These are phyloP conservation scores for Eruca vesicaria DNA, from an alignment of 441 rosid species.

Conservation along the genomic window DNA sequence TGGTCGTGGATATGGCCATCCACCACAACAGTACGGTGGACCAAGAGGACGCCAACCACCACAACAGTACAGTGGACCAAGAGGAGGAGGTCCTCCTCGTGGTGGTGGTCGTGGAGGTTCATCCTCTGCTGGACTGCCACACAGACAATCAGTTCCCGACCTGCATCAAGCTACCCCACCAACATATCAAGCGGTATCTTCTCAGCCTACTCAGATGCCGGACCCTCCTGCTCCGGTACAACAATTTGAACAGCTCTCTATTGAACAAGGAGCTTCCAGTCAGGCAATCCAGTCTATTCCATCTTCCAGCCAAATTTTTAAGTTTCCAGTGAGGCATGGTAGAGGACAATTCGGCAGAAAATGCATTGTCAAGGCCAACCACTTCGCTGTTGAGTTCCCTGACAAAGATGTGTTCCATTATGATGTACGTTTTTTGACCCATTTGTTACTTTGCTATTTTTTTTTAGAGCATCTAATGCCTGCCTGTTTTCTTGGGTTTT, in stretches of 20 bases:
- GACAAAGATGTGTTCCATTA: constrained; percentile 96
- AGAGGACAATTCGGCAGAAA: constrained; percentile 59
- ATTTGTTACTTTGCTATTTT: neutral
- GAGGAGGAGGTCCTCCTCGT: constrained; percentile 40
- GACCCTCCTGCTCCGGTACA: constrained; percentile 43
- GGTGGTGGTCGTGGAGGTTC: constrained; percentile 57
- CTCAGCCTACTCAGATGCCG: constrained; percentile 32
- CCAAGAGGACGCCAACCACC: too few relatives aligned
- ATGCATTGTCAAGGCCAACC: constrained; percentile 92
- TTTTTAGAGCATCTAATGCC: neutral
- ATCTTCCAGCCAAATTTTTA: constrained; percentile 69
- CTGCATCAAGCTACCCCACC: constrained; percentile 94
- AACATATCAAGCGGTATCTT: constrained; percentile 52
- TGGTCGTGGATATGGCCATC: constrained; percentile 26
- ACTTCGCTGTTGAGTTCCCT: constrained; percentile 87
- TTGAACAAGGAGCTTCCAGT: constrained; percentile 55
- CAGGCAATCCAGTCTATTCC: constrained; percentile 62
- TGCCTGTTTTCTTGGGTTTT: neutral
- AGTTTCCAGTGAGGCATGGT: constrained; percentile 91
- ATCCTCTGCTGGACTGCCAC: constrained; percentile 50
- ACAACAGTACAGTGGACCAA: constrained; percentile 56
- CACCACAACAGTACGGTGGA: constrained; percentile 59
- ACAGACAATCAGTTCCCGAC: constrained; percentile 76
- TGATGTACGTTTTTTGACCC: constrained; percentile 60
- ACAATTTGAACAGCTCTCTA: constrained; percentile 53